Conservation (phyloP, 1,284 basidiomycete genomes). For the Puccinia polysora region DNA sequence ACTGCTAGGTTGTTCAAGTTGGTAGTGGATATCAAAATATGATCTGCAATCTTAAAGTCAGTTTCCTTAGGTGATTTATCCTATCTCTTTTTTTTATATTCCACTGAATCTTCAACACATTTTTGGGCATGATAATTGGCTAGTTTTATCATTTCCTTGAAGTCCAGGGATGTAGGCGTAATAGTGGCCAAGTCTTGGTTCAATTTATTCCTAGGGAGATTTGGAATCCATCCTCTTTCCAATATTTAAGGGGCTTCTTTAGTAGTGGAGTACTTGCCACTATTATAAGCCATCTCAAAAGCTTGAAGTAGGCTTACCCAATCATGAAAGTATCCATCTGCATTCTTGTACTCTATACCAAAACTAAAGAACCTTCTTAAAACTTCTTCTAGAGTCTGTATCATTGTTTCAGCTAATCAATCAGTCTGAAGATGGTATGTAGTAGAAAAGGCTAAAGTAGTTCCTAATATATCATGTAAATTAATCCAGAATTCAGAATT, state of each 20-base stretch:
- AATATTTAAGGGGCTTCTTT: not conserved
- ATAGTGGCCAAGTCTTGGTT: not conserved
- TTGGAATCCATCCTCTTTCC: conserved; percentile 10
- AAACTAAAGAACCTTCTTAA: conserved; percentile 38
- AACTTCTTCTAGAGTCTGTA: conserved; percentile 49
- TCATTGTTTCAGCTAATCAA: conserved; percentile 45
- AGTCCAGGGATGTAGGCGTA: not conserved
- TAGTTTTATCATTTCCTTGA: conserved; percentile 3
- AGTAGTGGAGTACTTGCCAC: not conserved
- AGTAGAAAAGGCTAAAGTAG: conserved; percentile 55
- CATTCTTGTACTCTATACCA: conserved; percentile 23
- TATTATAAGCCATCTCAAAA: conserved; percentile 19
- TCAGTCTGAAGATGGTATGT: conserved; percentile 57
- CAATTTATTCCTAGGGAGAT: not conserved
- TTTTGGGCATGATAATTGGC: not conserved
- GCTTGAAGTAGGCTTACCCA: conserved; percentile 22
- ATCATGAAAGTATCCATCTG: conserved; percentile 23
- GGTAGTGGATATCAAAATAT: too few species aligned
- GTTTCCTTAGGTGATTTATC: conserved; percentile 4
- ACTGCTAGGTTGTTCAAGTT: too few species aligned
- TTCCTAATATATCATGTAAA: conserved; percentile 53
- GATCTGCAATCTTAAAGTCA: too few species aligned
- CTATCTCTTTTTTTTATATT: conserved; percentile 29
- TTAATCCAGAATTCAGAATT: conserved; percentile 56
- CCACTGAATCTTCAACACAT: conserved; percentile 7